These are phyloP conservation scores for Pezicula carpinea DNA, from an alignment of 2,329 filamentous ascomycete genomes.

Conservation along the genomic window DNA sequence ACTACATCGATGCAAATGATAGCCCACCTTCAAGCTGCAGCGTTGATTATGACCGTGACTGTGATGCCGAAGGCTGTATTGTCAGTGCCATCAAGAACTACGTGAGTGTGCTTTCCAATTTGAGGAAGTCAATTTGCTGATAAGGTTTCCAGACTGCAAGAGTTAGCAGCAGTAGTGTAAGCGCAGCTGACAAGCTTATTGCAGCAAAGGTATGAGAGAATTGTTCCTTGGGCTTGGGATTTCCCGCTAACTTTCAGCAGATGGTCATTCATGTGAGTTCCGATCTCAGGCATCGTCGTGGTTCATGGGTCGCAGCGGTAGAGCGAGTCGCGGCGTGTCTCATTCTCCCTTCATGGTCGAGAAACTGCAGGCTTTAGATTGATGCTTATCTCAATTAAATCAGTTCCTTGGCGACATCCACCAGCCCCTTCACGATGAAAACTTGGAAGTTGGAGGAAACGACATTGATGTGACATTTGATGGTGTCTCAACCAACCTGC, in stretches of 20 bases:
- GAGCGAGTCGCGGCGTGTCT: constrained; percentile 8
- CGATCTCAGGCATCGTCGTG: constrained; percentile 8
- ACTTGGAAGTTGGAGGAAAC: constrained; percentile 63
- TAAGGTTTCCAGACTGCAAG: constrained; percentile 13
- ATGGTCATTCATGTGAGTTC: constrained; percentile 29
- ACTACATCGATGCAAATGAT: constrained; percentile 67
- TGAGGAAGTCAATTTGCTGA: constrained; percentile 34
- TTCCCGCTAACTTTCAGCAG: constrained; percentile 9
- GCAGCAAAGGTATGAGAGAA: constrained; percentile 45
- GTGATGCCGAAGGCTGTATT: constrained; percentile 54
- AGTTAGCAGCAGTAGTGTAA: constrained; percentile 29
- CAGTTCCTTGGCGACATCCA: constrained; percentile 54
- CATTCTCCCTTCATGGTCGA: constrained; percentile 15
- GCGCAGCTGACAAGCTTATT: constrained; percentile 44
- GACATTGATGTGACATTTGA: constrained; percentile 60
- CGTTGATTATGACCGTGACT: constrained; percentile 56
- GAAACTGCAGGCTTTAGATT: neutral
- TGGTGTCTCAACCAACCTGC: constrained; percentile 54
- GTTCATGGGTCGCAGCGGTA: constrained; percentile 2
- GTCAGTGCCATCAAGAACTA: constrained; percentile 37
- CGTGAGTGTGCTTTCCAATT: constrained; percentile 9
- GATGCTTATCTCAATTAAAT: constrained; percentile 1
- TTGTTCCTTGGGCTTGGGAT: neutral
- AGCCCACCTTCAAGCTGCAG: constrained; percentile 51
- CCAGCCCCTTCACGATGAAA: constrained; percentile 63